Conservation (phyloP, 768 basidiomycete species). For the Strobilomyces confusus region DNA sequence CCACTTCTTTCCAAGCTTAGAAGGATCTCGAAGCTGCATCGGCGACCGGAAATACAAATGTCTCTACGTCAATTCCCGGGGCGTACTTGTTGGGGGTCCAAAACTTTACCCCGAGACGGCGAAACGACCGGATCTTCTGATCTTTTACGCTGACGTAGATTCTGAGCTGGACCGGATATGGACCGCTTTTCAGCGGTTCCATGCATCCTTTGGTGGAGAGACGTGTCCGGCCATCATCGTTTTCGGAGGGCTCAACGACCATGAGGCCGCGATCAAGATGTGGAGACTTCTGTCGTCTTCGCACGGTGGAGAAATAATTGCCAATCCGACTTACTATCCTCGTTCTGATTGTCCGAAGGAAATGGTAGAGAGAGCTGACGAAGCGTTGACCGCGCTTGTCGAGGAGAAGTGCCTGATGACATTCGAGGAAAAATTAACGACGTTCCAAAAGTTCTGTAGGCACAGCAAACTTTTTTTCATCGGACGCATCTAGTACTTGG, state of each 20-base stretch:
- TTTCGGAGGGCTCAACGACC: constrained; percentile 17
- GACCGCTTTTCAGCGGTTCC: constrained; percentile 15
- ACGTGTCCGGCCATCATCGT: constrained; percentile 22
- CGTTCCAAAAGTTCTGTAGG: constrained; percentile 18
- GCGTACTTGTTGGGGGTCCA: background rate
- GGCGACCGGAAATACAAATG: constrained; percentile 13
- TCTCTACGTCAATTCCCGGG: constrained; percentile 6
- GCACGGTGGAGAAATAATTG: constrained; percentile 11
- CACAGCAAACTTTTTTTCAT: constrained; percentile 15
- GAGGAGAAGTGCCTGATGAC: constrained; percentile 18
- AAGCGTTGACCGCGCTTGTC: constrained; percentile 15
- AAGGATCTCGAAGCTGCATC: constrained; percentile 1
- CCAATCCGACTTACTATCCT: constrained; percentile 22
- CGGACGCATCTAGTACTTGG: constrained; percentile 8
- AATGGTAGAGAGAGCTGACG: constrained; percentile 15
- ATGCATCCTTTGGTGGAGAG: constrained; percentile 15
- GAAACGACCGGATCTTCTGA: constrained; percentile 19
- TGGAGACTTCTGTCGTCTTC: constrained; percentile 17
- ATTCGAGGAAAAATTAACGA: constrained; percentile 18
- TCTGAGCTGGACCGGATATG: constrained; percentile 9
- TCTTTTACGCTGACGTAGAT: constrained; percentile 18
- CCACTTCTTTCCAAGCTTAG: constrained; percentile 1
- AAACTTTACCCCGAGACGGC: background rate
- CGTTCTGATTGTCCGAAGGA: constrained; percentile 8
- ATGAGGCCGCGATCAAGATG: constrained; percentile 9